Evolutionary conservation across 306 rosid genomes (phyloP).

Genomic region (Acacia crassicarpa): DNA sequence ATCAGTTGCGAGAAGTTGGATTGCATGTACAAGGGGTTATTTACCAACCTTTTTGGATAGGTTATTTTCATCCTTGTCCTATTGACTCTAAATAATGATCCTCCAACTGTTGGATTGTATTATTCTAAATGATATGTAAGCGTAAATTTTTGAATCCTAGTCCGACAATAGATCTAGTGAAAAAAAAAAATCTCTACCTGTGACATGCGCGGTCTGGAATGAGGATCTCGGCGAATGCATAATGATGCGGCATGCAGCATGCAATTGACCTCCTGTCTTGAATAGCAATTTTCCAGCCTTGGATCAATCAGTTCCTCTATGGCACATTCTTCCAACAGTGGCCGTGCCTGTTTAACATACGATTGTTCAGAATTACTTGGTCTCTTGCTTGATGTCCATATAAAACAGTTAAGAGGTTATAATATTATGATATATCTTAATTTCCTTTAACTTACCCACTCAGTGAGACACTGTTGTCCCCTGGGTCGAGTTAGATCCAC

Average conservation of each 20-base stretch:
- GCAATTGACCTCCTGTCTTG: constrained; percentile 82
- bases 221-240: constrained; percentile 92
- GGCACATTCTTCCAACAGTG: constrained; percentile 76
- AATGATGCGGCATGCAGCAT: constrained; percentile 92
- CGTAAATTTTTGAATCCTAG: neutral
- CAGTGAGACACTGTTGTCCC: constrained; percentile 98
- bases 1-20: neutral
- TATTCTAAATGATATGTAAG: neutral
- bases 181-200: constrained; percentile 57
- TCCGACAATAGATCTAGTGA: neutral
- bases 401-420: neutral
- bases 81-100: neutral
- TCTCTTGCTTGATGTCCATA: constrained; percentile 5
- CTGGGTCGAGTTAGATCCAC: constrained; percentile 90
- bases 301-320: constrained; percentile 90
- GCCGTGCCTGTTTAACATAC: constrained; percentile 70
- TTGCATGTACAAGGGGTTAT: neutral
- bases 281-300: constrained; percentile 62
- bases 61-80: neutral
- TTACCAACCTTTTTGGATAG: neutral
- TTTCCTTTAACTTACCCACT: constrained; percentile 70
- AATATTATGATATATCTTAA: neutral
- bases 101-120: neutral
- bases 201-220: constrained; percentile 91
- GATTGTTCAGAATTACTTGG: constrained; percentile 14